Percentiles rank a stretch among this genome's conserved stretches.
Conservation (phyloP, 331 rosid genomes). For the Rhamnella rubrinervis region DNA sequence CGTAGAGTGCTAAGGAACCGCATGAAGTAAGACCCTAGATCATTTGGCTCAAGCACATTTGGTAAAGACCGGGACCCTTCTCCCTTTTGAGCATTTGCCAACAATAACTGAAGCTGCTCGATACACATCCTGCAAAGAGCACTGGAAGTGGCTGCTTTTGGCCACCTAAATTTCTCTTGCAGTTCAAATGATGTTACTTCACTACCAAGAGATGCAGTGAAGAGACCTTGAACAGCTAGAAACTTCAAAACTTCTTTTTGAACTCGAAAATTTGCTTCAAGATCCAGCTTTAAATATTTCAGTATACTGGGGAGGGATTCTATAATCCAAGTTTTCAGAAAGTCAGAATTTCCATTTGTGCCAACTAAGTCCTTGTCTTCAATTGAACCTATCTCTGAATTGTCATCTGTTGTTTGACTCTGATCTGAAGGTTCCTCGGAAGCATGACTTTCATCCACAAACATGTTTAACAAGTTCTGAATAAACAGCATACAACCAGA, state of each 20-base stretch:
- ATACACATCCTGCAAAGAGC: slow-evolving; percentile 86
- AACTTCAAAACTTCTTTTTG: slow-evolving; percentile 85
- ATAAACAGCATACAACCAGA: slow-evolving; percentile 81
- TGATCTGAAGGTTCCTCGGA: slow-evolving; percentile 96
- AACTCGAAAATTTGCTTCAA: slow-evolving; percentile 61
- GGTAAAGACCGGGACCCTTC: slow-evolving; percentile 50
- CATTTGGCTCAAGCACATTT: slow-evolving; percentile 59
- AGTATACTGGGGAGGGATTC: slow-evolving; percentile 78
- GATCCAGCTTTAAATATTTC: slow-evolving; percentile 67
- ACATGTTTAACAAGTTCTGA: slow-evolving; percentile 73
- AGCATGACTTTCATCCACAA: slow-evolving; percentile 77
- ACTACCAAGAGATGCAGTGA: slow-evolving; percentile 85
- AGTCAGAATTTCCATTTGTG: slow-evolving; percentile 63
- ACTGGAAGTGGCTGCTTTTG: slow-evolving; percentile 77
- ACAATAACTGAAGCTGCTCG: slow-evolving; percentile 79
- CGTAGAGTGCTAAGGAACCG: slow-evolving; percentile 72
- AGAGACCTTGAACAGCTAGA: slow-evolving; percentile 91
- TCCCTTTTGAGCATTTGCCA: slow-evolving; percentile 80
- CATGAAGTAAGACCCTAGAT: slow-evolving; percentile 87
- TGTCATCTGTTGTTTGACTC: slow-evolving; percentile 97
- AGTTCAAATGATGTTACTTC: slow-evolving; percentile 96
- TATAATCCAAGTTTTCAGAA: slow-evolving; percentile 84
- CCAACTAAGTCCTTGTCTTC: slow-evolving; percentile 79
- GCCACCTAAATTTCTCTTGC: slow-evolving; percentile 89
- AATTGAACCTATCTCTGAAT: slow-evolving; percentile 78